Evolutionary conservation across 805 yeast species (phyloP).

Genomic region (Ogataea parapolymorpha): DNA sequence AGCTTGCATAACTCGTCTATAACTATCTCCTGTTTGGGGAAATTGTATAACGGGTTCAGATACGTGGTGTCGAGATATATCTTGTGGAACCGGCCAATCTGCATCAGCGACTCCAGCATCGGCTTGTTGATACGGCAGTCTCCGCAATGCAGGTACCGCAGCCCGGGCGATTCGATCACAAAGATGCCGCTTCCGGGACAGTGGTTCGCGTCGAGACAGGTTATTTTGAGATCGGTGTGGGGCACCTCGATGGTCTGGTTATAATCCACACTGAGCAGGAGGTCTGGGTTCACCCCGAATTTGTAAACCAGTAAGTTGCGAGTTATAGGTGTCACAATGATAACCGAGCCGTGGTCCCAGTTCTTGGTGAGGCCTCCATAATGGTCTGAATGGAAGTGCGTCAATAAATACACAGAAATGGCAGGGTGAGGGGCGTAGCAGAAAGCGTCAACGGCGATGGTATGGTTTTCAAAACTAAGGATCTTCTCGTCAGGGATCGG

Average conservation of each 20-base stretch:
- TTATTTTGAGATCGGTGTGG: conserved; percentile 48
- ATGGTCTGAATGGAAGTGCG: conserved; percentile 94
- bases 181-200: conserved; percentile 94
- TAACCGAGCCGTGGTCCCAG: conserved; percentile 64
- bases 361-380: conserved; percentile 78
- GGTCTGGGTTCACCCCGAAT: conserved; percentile 50
- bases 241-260: conserved; percentile 37
- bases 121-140: conserved; percentile 73
- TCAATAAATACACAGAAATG: conserved; percentile 54
- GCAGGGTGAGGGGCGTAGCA: conserved; percentile 43
- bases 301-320: conserved; percentile 50
- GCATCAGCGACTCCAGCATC: conserved; percentile 42
- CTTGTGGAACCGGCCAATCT: conserved; percentile 42
- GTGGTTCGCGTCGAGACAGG: conserved; percentile 82
- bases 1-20: conserved; percentile 57
- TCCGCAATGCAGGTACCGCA: conserved; percentile 75
- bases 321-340: conserved; percentile 74
- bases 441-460: conserved; percentile 66
- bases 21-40: conserved; percentile 75
- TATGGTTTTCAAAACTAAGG: conserved; percentile 38
- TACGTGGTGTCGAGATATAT: conserved; percentile 91
- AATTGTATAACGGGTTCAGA: conserved; percentile 65
- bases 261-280: conserved; percentile 37
- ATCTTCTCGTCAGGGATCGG: conserved; percentile 56
- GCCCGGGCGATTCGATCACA: conserved; percentile 50